Conservation (phyloP, 768 basidiomycete species). For the Auricularia sp. region DNA sequence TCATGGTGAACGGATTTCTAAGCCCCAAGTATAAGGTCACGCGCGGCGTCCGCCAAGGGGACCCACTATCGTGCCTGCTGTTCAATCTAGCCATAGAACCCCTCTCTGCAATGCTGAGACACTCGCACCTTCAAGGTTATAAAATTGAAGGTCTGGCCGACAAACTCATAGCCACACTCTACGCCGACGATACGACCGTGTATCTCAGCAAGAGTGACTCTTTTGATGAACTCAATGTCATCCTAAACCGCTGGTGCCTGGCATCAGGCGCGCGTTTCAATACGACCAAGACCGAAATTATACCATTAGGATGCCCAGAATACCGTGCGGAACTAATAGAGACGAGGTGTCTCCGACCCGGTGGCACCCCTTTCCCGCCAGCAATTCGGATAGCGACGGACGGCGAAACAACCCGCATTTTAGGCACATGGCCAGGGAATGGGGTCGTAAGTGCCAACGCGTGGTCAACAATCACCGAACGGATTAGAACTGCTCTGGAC, state of each 20-base stretch:
- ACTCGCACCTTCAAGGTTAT: too few species aligned
- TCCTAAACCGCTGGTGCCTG: constrained; percentile 32
- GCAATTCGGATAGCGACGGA: constrained; percentile 22
- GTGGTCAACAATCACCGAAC: constrained; percentile 23
- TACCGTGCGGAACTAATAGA: too few species aligned
- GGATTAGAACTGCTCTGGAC: constrained; percentile 14
- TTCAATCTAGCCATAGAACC: constrained; percentile 18
- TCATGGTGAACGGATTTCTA: constrained; percentile 11
- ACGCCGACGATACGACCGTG: constrained; percentile 33
- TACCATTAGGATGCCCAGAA: constrained; percentile 21
- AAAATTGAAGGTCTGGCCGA: too few species aligned
- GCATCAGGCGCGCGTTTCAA: constrained; percentile 36
- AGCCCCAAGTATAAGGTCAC: constrained; percentile 5
- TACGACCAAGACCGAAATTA: constrained; percentile 28
- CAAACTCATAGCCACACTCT: constrained; percentile 24
- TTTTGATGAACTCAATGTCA: constrained; percentile 14
- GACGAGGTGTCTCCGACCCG: too few species aligned
- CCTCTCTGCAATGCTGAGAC: constrained; percentile 3
- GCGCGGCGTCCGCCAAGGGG: constrained; percentile 15
- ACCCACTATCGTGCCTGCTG: constrained; percentile 16
- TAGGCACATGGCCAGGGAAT: constrained; percentile 28
- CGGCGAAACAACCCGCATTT: constrained; percentile 18
- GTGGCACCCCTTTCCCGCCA: constrained; percentile 6
- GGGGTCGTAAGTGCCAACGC: constrained; percentile 9
- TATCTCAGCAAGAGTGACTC: constrained; percentile 24